These are phyloP conservation scores for Megacollybia marginata DNA, from an alignment of 768 basidiomycete species.

Conservation along the genomic window DNA sequence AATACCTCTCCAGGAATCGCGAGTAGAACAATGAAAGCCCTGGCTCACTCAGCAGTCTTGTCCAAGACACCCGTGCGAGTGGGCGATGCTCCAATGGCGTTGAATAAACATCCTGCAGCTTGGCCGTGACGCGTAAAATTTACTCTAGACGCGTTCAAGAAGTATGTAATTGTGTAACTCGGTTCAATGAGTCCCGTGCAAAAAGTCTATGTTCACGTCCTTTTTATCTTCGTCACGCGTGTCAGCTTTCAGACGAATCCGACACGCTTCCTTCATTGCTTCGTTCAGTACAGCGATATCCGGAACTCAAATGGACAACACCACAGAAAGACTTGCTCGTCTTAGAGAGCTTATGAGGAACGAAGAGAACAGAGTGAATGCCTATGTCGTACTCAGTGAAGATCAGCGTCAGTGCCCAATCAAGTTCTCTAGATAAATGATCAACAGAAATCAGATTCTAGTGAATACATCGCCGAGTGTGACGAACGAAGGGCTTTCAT, in stretches of 20 bases:
- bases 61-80: slow-evolving; percentile 34
- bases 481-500: slow-evolving; percentile 84
- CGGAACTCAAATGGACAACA: slow-evolving; percentile 23
- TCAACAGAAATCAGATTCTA: slow-evolving; percentile 50
- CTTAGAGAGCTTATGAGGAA: slow-evolving; percentile 67
- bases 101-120: slow-evolving; percentile 9
- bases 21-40: slow-evolving; percentile 27
- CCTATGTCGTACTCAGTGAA: slow-evolving; percentile 82
- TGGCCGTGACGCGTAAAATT: not conserved
- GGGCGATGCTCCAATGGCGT: slow-evolving; percentile 25
- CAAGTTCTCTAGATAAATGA: not conserved
- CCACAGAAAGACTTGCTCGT: slow-evolving; percentile 50
- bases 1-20: slow-evolving; percentile 2
- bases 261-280: no score
- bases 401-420: slow-evolving; percentile 69
- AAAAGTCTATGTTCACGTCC: no score
- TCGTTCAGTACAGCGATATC: no score
- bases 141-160: no score
- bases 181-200: no score
- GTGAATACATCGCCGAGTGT: slow-evolving; percentile 82
- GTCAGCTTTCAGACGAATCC: no score
- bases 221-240: no score
- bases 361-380: slow-evolving; percentile 43
- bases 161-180: no score
- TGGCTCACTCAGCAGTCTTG: slow-evolving; percentile 39